Evolutionary conservation across 441 rosid species (phyloP).

Genomic region (Corymbia citriodora): DNA sequence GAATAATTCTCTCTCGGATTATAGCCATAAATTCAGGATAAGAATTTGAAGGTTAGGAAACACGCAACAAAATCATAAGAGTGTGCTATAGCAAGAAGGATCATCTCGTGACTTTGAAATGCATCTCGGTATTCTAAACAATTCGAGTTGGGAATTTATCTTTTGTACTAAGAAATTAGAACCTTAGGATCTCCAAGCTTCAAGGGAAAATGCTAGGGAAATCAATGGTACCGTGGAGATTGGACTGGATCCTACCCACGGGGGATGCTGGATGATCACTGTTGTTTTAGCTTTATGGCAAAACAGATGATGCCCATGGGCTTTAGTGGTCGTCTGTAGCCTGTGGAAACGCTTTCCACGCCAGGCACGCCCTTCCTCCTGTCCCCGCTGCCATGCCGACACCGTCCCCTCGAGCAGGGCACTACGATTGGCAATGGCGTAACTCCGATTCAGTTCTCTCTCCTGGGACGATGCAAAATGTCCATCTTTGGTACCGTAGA

Average conservation of each 20-base stretch:
- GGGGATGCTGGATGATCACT: neutral
- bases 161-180: too few species aligned
- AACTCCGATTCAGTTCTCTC: neutral
- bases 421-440: neutral
- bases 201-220: neutral
- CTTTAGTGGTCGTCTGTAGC: too few species aligned
- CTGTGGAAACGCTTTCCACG: neutral
- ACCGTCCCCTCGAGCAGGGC: neutral
- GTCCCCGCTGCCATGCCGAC: neutral
- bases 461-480: neutral
- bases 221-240: too few species aligned
- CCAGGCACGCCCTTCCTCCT: neutral
- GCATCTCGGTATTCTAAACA: too few species aligned
- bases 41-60: too few species aligned
- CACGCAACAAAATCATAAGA: too few species aligned
- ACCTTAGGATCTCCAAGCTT: too few species aligned
- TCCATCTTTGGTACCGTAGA: neutral
- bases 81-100: too few species aligned
- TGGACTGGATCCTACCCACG: neutral
- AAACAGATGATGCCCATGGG: neutral
- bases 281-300: neutral
- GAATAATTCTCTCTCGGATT: too few species aligned
- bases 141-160: too few species aligned
- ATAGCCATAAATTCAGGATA: too few species aligned
- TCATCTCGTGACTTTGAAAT: too few species aligned